Conservation (phyloP, 2,329 filamentous ascomycete species). For the Arthrobotrys iridis region DNA sequence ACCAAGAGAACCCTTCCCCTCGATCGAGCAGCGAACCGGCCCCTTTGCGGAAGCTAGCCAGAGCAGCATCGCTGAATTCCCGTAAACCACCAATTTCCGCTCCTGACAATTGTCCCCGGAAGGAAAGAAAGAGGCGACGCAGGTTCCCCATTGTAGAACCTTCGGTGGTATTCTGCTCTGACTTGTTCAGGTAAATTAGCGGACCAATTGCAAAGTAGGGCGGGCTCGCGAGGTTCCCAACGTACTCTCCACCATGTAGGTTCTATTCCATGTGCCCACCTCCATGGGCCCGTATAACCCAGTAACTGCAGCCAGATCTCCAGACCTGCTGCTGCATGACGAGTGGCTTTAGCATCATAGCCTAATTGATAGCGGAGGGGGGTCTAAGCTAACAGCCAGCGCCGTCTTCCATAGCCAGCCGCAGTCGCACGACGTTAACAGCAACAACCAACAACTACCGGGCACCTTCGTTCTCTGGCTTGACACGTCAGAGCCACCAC, state of each 20-base stretch:
- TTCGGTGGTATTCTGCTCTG: conserved; percentile 54
- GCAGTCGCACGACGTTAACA: background rate
- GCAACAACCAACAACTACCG: conserved; percentile 16
- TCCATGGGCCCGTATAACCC: conserved; percentile 20
- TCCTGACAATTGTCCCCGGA: conserved; percentile 36
- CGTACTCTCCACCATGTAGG: conserved; percentile 43
- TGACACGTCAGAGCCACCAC: conserved; percentile 47
- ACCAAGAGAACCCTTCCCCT: conserved; percentile 23
- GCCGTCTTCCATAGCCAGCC: conserved; percentile 3
- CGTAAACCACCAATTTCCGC: conserved; percentile 12
- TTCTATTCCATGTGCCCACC: conserved; percentile 31
- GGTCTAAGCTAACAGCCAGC: background rate
- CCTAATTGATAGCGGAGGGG: conserved; percentile 12
- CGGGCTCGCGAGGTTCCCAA: conserved; percentile 46
- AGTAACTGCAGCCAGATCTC: conserved; percentile 26
- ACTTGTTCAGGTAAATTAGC: conserved; percentile 54
- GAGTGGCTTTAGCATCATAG: conserved; percentile 43
- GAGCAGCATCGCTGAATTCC: conserved; percentile 24
- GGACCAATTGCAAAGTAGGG: conserved; percentile 55
- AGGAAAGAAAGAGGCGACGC: conserved; percentile 39
- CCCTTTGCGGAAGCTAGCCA: conserved; percentile 30
- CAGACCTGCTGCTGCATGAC: conserved; percentile 37
- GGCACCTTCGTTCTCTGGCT: conserved; percentile 15
- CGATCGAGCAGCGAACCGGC: conserved; percentile 37
- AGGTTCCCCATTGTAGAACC: conserved; percentile 43